These are phyloP conservation scores for Plasmopara halstedii DNA, from an alignment of 352 stramenopile genomes.

Conservation along the genomic window DNA sequence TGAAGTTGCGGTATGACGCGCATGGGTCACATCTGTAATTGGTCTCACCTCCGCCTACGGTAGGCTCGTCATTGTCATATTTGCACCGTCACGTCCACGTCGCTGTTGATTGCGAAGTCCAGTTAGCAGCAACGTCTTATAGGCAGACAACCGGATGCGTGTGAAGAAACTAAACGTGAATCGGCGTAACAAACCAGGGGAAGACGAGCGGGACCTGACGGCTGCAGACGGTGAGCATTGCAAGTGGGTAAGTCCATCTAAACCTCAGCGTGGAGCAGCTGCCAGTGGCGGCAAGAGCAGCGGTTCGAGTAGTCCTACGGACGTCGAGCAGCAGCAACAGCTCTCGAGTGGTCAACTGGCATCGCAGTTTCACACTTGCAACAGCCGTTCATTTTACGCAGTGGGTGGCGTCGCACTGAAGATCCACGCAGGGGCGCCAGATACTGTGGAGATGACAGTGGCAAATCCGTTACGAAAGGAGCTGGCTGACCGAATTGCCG, in stretches of 20 bases:
- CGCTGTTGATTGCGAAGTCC: no score
- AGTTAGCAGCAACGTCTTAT: constrained; percentile 4
- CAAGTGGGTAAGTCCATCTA: constrained; percentile 40
- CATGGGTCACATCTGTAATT: constrained; percentile 16
- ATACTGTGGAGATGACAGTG: constrained; percentile 13
- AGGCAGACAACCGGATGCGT: constrained; percentile 39
- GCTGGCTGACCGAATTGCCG: constrained; percentile 74
- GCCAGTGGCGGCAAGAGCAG: constrained; percentile 19
- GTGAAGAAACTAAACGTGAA: constrained; percentile 71
- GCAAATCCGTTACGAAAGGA: constrained; percentile 30
- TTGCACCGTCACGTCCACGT: constrained; percentile 12
- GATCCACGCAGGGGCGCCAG: constrained; percentile 3
- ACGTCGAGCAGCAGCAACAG: constrained; percentile 29
- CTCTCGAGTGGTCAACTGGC: constrained; percentile 10
- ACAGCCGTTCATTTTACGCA: constrained; percentile 7
- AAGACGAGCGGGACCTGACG: constrained; percentile 36
- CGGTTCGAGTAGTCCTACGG: constrained; percentile 35
- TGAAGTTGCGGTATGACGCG: constrained; percentile 16
- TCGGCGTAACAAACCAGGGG: constrained; percentile 52
- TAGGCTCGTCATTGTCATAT: constrained; percentile 21
- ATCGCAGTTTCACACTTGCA: constrained; percentile 11
- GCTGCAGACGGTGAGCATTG: constrained; percentile 23
- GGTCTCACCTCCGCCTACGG: constrained; percentile 6
- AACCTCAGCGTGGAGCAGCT: constrained; percentile 7
- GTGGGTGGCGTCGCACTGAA: constrained; percentile 5